Evolutionary conservation across 2,329 filamentous ascomycete genomes (phyloP), one percentile per base, ranked within the genome.

Genomic region (Verticillium nonalfalfae): DNA sequence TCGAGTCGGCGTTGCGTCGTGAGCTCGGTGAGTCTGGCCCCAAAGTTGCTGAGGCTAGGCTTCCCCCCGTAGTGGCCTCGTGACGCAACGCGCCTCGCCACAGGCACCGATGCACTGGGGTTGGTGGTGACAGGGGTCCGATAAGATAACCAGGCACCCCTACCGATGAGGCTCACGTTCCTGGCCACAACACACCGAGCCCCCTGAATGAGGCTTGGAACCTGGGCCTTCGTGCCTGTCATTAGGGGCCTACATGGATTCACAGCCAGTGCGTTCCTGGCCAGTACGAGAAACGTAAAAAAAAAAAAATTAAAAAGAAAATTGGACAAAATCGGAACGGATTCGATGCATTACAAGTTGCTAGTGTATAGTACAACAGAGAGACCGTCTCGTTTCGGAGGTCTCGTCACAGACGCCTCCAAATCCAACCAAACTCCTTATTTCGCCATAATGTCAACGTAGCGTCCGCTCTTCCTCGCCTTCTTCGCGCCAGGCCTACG

Each of bases 381-480:
- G 26, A 26, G 26, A 26, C 26, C 26, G 4, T 38, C 38, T 40
- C 57, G 38, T 31, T 40, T n/a, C 21, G 11, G 34, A 36, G 55
- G n/a, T 33, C 26, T 21, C 26, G 21, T 38, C 34, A 57, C 34
- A 31, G n/a, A 36, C 33, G 33, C 55, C 34, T n/a, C 33, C 9
- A n/a, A 57, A 6, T 38, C 15, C 58, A 36, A 26, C 33, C 40
- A 15, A 26, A 21, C 35, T 38, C 15, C 18, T 63, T 76, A 83
- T 70, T 91, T 88, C 10, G 90, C 90, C 93, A 98, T 97, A 63
- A 99, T 92, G 82, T 99, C 95, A 35, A 99, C 88, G 79, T 99
- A 99, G 34, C 93, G 82, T 35, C 92, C 89, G 26, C 89, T 87
- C 81, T 93, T 97, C 79, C 92, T 91, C 69, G 85, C 80, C 74